Evolutionary conservation across 2,329 filamentous ascomycete genomes (phyloP).

Genomic region (Tolypocladium guangdongense): DNA sequence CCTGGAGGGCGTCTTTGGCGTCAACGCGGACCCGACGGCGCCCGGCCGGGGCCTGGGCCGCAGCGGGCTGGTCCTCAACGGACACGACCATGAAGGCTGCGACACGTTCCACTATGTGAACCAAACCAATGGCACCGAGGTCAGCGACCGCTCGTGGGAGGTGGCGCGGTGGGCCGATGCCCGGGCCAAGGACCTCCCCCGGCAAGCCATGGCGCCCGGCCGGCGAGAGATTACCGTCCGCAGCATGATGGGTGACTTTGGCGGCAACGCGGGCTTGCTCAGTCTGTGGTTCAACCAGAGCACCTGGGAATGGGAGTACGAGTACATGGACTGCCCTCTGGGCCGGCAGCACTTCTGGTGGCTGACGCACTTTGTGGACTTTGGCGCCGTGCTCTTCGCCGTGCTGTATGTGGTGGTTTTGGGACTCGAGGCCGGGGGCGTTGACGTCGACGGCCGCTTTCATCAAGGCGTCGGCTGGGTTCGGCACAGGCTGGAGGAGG

Average conservation of each 20-base stretch:
- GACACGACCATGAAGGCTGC: conserved; percentile 92
- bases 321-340: conserved; percentile 66
- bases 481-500: conserved; percentile 4
- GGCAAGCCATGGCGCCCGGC: conserved; percentile 41
- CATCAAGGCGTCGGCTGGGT: conserved; percentile 8
- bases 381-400: conserved; percentile 30
- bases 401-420: conserved; percentile 14
- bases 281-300: conserved; percentile 79
- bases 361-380: conserved; percentile 67
- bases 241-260: conserved; percentile 97
- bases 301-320: conserved; percentile 66
- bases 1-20: conserved; percentile 75
- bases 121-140: conserved; percentile 35
- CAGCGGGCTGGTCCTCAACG: conserved; percentile 72
- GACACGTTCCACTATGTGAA: conserved; percentile 78
- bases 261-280: conserved; percentile 81
- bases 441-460: conserved; percentile 23
- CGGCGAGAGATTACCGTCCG: conserved; percentile 85
- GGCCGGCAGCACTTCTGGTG: conserved; percentile 93
- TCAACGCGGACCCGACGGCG: conserved; percentile 51
- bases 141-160: conserved; percentile 37
- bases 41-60: conserved; percentile 54
- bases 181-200: conserved; percentile 25
- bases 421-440: conserved; percentile 16
- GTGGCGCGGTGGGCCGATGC: conserved; percentile 36